Evolutionary conservation across 345 rosid species (phyloP).

Genomic region (Bruguiera sexangula): DNA sequence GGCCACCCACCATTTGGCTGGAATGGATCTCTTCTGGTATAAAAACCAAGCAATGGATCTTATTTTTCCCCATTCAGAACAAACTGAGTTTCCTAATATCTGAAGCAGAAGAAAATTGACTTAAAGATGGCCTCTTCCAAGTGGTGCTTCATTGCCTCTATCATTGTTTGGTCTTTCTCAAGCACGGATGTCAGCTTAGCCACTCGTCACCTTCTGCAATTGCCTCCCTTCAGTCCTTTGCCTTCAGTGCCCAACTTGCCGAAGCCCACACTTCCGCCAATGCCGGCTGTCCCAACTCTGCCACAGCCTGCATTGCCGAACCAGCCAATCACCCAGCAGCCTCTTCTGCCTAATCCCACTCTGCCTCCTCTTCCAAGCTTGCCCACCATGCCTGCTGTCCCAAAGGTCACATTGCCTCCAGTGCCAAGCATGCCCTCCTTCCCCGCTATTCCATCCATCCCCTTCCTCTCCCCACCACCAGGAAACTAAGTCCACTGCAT

Average conservation of each 20-base stretch:
- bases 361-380: neutral
- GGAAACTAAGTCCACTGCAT: neutral
- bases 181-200: neutral
- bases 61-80: too few species aligned
- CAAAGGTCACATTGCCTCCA: conserved; percentile 18
- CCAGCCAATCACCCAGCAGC: neutral
- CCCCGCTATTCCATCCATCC: conserved; percentile 7
- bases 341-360: neutral
- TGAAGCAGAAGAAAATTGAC: too few species aligned
- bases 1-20: too few species aligned
- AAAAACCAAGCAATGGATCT: too few species aligned
- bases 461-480: conserved; percentile 19
- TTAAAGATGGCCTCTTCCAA: too few species aligned
- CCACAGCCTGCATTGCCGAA: neutral
- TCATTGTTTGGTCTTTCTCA: neutral
- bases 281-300: neutral
- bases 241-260: neutral
- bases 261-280: neutral
- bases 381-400: too few species aligned
- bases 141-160: too few species aligned
- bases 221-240: too few species aligned
- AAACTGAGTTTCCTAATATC: too few species aligned
- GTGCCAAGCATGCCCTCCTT: conserved; percentile 18
- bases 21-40: too few species aligned
- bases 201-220: neutral